Percentiles rank a stretch among this genome's conserved stretches.
Evolutionary conservation across 768 basidiomycete species (phyloP).

Genomic region (Cystobasidium ongulense): DNA sequence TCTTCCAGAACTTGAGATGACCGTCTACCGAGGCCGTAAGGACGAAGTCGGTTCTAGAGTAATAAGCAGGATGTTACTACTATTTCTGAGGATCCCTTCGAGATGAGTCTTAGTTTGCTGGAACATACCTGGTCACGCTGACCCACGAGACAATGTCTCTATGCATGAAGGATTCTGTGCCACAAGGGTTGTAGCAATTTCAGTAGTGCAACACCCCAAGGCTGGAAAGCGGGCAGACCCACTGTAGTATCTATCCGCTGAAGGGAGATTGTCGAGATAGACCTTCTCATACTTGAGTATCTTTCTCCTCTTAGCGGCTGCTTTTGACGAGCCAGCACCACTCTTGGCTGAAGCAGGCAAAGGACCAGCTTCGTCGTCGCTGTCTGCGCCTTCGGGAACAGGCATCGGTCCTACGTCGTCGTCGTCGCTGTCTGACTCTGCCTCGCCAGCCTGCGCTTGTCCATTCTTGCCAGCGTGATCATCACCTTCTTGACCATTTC

Average conservation of each 20-base stretch:
- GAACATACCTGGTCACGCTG: conserved; percentile 72
- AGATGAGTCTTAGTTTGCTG: not conserved
- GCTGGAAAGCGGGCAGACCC: conserved; percentile 57
- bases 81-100: too few relatives aligned
- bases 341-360: conserved; percentile 48
- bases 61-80: not conserved
- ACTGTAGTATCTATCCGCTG: conserved; percentile 87
- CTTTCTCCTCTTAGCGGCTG: conserved; percentile 44
- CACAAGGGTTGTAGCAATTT: not conserved
- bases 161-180: conserved; percentile 88
- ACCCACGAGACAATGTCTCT: conserved; percentile 81
- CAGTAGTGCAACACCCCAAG: not conserved
- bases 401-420: conserved; percentile 87
- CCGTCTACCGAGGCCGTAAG: conserved; percentile 93
- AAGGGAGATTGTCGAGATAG: conserved; percentile 84
- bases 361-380: not conserved
- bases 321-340: conserved; percentile 60
- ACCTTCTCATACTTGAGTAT: conserved; percentile 88
- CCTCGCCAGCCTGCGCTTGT: conserved; percentile 38
- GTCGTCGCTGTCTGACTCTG: conserved; percentile 51
- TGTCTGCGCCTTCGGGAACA: conserved; percentile 47
- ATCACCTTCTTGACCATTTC: not conserved
- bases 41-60: conserved; percentile 72
- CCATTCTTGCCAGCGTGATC: conserved; percentile 28
- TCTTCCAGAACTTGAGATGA: conserved; percentile 98